Evolutionary conservation across 805 yeast species (phyloP).

Genomic region (Ogataea pilisensis): DNA sequence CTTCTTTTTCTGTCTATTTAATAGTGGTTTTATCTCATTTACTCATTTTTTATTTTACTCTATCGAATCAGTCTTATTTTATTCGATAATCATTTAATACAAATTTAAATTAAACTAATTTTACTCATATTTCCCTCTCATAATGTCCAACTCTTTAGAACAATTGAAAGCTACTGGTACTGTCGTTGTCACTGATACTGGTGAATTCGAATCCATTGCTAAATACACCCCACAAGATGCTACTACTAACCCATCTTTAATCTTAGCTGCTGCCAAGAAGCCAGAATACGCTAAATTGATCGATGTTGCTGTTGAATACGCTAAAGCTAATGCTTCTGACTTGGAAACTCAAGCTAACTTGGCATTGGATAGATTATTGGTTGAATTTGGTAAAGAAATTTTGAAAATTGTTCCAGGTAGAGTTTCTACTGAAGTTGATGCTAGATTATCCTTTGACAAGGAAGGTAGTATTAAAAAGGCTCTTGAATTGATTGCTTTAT

Average conservation of each 20-base stretch:
- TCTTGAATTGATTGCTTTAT: slow-evolving; percentile 79
- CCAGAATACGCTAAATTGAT: slow-evolving; percentile 84
- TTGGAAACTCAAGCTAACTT: slow-evolving; percentile 66
- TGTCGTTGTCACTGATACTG: slow-evolving; percentile 96
- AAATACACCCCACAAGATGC: slow-evolving; percentile 99
- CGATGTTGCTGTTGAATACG: slow-evolving; percentile 87
- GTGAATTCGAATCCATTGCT: slow-evolving; percentile 97
- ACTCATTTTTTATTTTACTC: not conserved
- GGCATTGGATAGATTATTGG: slow-evolving; percentile 89
- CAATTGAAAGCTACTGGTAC: slow-evolving; percentile 95
- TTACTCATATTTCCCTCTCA: not conserved
- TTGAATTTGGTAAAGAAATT: slow-evolving; percentile 94
- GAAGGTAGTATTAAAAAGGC: slow-evolving; percentile 94
- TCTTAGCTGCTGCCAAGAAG: slow-evolving; percentile 92
- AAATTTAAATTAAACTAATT: not conserved
- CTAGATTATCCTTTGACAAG: slow-evolving; percentile 94
- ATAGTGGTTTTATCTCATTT: too few relatives aligned
- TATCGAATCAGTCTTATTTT: too few relatives aligned
- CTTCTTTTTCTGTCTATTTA: too few relatives aligned
- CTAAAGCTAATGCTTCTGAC: slow-evolving; percentile 56
- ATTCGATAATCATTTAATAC: not conserved
- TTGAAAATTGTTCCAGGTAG: slow-evolving; percentile 96
- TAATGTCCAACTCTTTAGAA: slow-evolving; percentile 62
- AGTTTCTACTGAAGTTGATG: slow-evolving; percentile 98
- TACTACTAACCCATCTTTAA: slow-evolving; percentile 97